phyloP scores from a whole-genome alignment of 768 basidiomycete genomes.

The Lentinula guzmanii region DNA sequence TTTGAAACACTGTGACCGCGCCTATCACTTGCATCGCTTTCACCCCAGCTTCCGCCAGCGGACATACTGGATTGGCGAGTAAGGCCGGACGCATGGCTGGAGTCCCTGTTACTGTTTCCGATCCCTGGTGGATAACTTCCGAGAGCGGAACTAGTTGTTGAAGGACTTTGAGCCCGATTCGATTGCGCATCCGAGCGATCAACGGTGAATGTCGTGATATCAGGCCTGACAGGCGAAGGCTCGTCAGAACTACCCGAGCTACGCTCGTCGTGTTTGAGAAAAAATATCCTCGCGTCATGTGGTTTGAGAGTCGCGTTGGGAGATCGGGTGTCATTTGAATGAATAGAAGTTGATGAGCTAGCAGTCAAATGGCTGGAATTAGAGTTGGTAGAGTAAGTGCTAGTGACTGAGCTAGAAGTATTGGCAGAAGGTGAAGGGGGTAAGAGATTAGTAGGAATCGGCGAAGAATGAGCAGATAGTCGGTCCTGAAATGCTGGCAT shows the following conservation, averaged over 20 bases:
- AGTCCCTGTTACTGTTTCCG: background rate
- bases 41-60: slow-evolving; percentile 24
- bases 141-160: background rate
- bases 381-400: slow-evolving; percentile 2
- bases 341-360: slow-evolving; percentile 1
- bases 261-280: background rate
- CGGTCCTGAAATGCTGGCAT: background rate
- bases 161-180: background rate
- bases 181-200: background rate
- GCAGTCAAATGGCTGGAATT: background rate
- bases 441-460: background rate
- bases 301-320: slow-evolving; percentile 2
- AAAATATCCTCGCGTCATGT: slow-evolving; percentile 5
- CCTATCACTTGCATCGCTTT: slow-evolving; percentile 1
- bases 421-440: background rate
- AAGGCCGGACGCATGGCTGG: background rate
- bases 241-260: slow-evolving; percentile 3
- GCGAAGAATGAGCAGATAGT: background rate
- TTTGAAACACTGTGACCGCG: background rate
- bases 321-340: slow-evolving; percentile 1
- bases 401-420: slow-evolving; percentile 1
- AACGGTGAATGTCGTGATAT: background rate
- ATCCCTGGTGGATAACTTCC: background rate
- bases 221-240: background rate
- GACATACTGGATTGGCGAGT: slow-evolving; percentile 10